Evolutionary conservation across 768 basidiomycete genomes (phyloP), one percentile per base, ranked within the genome.

Genomic region (Chalciporus sphaerocephalus): DNA sequence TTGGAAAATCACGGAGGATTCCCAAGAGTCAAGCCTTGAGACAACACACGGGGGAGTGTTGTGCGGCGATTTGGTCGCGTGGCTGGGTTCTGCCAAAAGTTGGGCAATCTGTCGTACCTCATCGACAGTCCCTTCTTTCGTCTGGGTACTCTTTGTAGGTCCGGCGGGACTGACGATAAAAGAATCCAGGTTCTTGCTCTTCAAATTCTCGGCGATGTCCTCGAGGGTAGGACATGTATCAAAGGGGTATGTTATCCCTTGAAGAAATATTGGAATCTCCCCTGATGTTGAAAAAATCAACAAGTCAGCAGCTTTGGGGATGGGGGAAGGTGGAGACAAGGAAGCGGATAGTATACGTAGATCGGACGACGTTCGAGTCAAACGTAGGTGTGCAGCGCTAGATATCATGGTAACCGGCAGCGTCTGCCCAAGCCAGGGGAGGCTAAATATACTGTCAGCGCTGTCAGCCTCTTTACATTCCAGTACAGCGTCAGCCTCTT

Each of bases 231-330:
- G n/a, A n/a, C n/a, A n/a, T n/a, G n/a, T n/a, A 20, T 11, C 17
- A 10, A 38, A 27, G 27, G 21, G 16, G 34, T 30, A 44, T 34
- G 37, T 33, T 15, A 40, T 40, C 11, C 4, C 39, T 42, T 74
- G 71, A 42, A 78, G 64, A 47, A 75, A 54, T 30, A 81, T 67
- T n/a, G 76, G 79, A 44, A 81, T 79, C 40, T 75, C 70, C 24
- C 71, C 74, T 25, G 74, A 76, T 22, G 72, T 72, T 51, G 59
- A 64, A 5, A 67, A 61, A 45, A 64, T 58, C 21, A 61, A 47
- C 38, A 75, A 48, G 20, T 64, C 58, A 36, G 64, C 62, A n/a
- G 74, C 62, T 18, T 55, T 69, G 45, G 77, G 54, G 38, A 74
- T 62, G 10, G 78, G 77, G 11, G 77, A 79, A 11, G 74, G 72